These are phyloP conservation scores for Ganoderma lingzhi DNA, from an alignment of 1,284 basidiomycete species.

Conservation along the genomic window DNA sequence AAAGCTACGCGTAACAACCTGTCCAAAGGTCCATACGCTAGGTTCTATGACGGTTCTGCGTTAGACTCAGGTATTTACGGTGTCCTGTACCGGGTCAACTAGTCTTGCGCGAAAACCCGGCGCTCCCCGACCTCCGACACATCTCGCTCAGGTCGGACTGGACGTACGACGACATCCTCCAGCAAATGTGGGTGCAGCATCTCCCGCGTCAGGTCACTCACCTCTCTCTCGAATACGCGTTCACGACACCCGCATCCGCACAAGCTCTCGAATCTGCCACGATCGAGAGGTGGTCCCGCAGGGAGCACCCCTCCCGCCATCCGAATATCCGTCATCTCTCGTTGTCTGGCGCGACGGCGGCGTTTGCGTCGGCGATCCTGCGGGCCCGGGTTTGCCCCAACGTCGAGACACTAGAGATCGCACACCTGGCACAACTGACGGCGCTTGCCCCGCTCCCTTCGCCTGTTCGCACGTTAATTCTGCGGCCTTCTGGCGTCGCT, in stretches of 20 bases:
- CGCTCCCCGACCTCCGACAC: slow-evolving; percentile 44
- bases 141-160: slow-evolving; percentile 45
- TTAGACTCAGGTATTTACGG: not conserved
- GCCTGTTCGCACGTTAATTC: slow-evolving; percentile 34
- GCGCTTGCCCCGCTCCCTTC: slow-evolving; percentile 31
- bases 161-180: slow-evolving; percentile 46
- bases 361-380: slow-evolving; percentile 37
- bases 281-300: no score
- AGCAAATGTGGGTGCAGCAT: slow-evolving; percentile 37
- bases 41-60: slow-evolving; percentile 31
- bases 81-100: no score
- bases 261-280: slow-evolving; percentile 22
- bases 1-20: slow-evolving; percentile 1
- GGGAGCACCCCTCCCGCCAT: no score
- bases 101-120: no score
- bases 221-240: slow-evolving; percentile 41
- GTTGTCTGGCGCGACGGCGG: slow-evolving; percentile 38
- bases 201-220: slow-evolving; percentile 44
- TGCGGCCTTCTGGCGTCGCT: slow-evolving; percentile 22
- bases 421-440: slow-evolving; percentile 28
- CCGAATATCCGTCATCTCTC: slow-evolving; percentile 35
- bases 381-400: slow-evolving; percentile 34
- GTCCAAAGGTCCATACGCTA: slow-evolving; percentile 6
- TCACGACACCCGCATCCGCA: slow-evolving; percentile 24
- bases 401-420: slow-evolving; percentile 37